Evolutionary conservation across 192 early-diverging fungal genomes (phyloP), one percentile per base, ranked within the genome.

Genomic region (Umbelopsis sp.): DNA sequence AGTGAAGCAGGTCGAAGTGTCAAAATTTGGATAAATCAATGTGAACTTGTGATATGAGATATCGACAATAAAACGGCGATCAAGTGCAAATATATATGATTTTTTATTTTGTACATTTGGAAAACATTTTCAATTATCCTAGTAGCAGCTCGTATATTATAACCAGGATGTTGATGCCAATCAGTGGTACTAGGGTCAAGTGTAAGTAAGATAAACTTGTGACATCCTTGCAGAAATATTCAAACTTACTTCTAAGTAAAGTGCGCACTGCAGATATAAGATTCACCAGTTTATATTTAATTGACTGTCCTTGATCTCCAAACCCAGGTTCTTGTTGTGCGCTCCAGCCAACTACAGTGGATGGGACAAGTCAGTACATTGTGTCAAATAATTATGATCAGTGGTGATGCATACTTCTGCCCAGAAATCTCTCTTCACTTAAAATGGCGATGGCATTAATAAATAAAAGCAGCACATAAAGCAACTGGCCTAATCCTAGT

Each of bases 361-460:
- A 37, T 20, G 44, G 20, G 27, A 33, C n/a, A 22, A 13, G 27
- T 23, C 12, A 5, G 3, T 7, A 27, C 11, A 55, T 41, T 15
- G 20, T 20, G 21, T 2, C 5, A 27, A 33, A 16, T 13, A 10
- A 27, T 30, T 47, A 30, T 52, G 44, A 41, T n/a, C 13, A 0
- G 8, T 22, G 9, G 5, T 16, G 46, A 61, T 16, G 15, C 86
- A 73, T 89, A 96, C 94, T 94, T 76, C 92, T 82, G 10, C 93
- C 92, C 22, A 97, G 83, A 75, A 97, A 97, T 22, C 95, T 90
- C 70, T 97, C 93, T 81, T 97, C 95, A 74, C 93, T 93, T 51
- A 97, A 78, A 64, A 97, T 85, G 50, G 95, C 95, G 37, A 97
- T 82, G 22, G 91, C 93, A 79, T 97, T 97, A 70, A 96, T 85